A percentile compares a stretch with the other conserved stretches of the same genome.
phyloP scores from a whole-genome alignment of 2,329 filamentous ascomycete genomes.

The Zymoseptoria passerinii region DNA sequence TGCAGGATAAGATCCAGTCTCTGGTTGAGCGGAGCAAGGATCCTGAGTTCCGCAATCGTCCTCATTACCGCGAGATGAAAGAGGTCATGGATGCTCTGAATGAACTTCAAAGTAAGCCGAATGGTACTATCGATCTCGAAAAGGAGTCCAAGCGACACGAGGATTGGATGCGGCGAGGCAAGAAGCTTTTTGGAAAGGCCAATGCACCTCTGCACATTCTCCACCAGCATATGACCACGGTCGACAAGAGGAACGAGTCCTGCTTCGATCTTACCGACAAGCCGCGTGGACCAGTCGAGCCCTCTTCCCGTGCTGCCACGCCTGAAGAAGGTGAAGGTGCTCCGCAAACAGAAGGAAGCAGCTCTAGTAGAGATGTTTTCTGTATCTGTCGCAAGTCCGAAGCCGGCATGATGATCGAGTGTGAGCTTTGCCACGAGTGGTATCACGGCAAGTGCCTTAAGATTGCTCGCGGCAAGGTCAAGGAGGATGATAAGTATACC shows the following conservation, averaged over 20 bases:
- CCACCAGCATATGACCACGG: slow-evolving; percentile 87
- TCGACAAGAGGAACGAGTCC: slow-evolving; percentile 76
- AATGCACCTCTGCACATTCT: slow-evolving; percentile 95
- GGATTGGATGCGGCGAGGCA: slow-evolving; percentile 98
- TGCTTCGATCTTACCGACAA: slow-evolving; percentile 91
- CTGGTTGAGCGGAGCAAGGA: slow-evolving; percentile 71
- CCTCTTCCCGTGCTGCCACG: slow-evolving; percentile 73
- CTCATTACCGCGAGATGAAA: slow-evolving; percentile 81
- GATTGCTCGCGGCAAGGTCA: slow-evolving; percentile 93
- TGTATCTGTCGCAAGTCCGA: slow-evolving; percentile 92
- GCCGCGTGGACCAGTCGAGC: slow-evolving; percentile 82
- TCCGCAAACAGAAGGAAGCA: slow-evolving; percentile 34
- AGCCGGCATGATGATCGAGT: slow-evolving; percentile 99
- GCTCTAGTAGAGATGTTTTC: slow-evolving; percentile 68
- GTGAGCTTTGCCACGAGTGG: slow-evolving; percentile 97
- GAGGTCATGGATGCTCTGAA: slow-evolving; percentile 81
- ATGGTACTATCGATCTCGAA: slow-evolving; percentile 84
- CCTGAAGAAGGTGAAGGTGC: slow-evolving; percentile 39
- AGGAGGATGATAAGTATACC: slow-evolving; percentile 96
- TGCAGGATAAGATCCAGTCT: slow-evolving; percentile 77
- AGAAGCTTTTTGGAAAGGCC: slow-evolving; percentile 95
- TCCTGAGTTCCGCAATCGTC: slow-evolving; percentile 66
- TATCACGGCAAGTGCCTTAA: slow-evolving; percentile 98
- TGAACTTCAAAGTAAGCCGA: slow-evolving; percentile 85
- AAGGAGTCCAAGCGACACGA: slow-evolving; percentile 91